Percentiles rank a stretch among this genome's conserved stretches.
Conservation (phyloP, 345 rosid species). For the Reutealis trisperma region DNA sequence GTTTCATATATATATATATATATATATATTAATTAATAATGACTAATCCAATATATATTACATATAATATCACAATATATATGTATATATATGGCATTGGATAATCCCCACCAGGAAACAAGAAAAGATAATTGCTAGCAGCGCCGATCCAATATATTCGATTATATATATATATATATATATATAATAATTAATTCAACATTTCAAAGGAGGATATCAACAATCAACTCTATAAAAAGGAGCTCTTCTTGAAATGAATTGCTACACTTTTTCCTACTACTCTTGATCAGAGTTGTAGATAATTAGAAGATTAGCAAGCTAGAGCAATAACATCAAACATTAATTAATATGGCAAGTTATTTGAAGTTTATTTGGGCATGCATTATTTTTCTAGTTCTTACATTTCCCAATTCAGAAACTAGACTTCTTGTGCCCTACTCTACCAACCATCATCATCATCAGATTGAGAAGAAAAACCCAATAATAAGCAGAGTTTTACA, state of each 20-base stretch:
- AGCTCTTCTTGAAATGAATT: neutral
- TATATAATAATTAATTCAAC: no score
- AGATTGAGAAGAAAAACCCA: constrained; percentile 11
- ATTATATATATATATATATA: no score
- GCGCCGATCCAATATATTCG: no score
- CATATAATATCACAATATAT: no score
- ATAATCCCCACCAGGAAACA: neutral
- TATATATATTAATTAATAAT: no score
- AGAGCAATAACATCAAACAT: no score
- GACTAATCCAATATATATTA: no score
- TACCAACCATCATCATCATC: neutral
- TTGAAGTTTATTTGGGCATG: constrained; percentile 25
- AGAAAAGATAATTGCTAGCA: neutral
- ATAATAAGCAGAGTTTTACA: neutral
- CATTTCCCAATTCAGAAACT: constrained; percentile 19
- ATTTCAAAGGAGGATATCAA: no score
- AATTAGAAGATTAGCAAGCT: neutral
- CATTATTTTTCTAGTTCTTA: constrained; percentile 21
- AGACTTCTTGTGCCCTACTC: constrained; percentile 7
- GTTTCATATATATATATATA: no score
- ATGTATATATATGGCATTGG: neutral
- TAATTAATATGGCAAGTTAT: constrained; percentile 22
- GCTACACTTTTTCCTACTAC: neutral
- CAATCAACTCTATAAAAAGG: neutral
- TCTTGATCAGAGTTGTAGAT: no score